A percentile compares a stretch with the other conserved stretches of the same genome.
These are phyloP conservation scores for Spathaspora sp. DNA, from an alignment of 805 yeast species.

Conservation along the genomic window DNA sequence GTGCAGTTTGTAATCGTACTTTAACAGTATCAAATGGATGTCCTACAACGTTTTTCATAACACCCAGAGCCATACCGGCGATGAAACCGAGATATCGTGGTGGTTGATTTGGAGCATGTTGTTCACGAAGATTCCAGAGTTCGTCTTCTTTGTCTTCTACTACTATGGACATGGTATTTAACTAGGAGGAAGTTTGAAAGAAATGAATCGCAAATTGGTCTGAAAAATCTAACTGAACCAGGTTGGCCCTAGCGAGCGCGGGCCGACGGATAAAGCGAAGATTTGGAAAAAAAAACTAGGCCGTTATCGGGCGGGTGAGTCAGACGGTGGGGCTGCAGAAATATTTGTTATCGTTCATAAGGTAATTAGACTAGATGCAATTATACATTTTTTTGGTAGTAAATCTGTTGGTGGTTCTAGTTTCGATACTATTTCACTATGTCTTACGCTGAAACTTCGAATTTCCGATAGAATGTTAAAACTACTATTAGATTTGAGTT, in stretches of 20 bases:
- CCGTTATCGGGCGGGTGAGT: neutral
- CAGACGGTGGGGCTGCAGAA: neutral
- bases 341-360: too few relatives aligned
- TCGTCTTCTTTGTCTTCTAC: constrained; percentile 26
- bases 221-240: neutral
- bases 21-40: constrained; percentile 92
- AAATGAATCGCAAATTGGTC: too few relatives aligned
- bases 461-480: too few relatives aligned
- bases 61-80: constrained; percentile 87
- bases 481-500: too few relatives aligned
- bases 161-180: constrained; percentile 19
- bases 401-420: too few relatives aligned
- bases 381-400: too few relatives aligned
- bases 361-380: too few relatives aligned
- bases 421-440: too few relatives aligned
- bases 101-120: constrained; percentile 25
- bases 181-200: neutral
- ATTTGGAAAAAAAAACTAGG: neutral
- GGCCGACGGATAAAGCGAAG: neutral
- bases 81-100: constrained; percentile 70
- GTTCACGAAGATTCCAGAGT: constrained; percentile 11
- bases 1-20: constrained; percentile 74
- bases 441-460: too few relatives aligned
- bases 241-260: neutral
- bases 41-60: constrained; percentile 84